These are phyloP conservation scores for Aaosphaeria pasadenensis DNA, from an alignment of 2,329 filamentous ascomycete genomes.

Conservation along the genomic window DNA sequence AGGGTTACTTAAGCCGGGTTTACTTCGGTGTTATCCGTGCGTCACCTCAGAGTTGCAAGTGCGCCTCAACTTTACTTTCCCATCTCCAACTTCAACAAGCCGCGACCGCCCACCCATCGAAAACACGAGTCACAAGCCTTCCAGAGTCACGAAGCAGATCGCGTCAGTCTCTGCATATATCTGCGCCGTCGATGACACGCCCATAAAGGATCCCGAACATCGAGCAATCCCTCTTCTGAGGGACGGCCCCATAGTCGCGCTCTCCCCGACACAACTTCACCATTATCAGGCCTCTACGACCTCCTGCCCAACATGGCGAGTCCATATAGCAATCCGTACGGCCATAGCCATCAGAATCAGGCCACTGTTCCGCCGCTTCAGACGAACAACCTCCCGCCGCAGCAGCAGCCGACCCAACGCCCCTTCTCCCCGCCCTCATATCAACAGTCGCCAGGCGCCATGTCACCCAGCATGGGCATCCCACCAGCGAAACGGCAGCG, in stretches of 20 bases:
- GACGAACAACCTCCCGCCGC: conserved; percentile 24
- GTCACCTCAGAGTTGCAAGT: no score
- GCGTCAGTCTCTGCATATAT: background rate
- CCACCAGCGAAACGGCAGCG: conserved; percentile 73
- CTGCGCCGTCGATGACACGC: conserved; percentile 17
- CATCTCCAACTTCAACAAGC: background rate
- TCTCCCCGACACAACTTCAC: background rate
- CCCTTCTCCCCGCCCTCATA: conserved; percentile 33
- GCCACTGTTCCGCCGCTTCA: conserved; percentile 31
- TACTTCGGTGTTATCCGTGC: no score
- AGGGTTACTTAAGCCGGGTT: no score
- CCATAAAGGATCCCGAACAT: conserved; percentile 10
- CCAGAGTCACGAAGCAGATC: background rate
- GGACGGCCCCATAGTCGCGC: conserved; percentile 7
- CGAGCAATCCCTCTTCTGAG: conserved; percentile 14
- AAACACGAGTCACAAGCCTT: background rate
- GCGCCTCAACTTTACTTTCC: background rate
- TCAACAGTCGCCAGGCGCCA: conserved; percentile 51
- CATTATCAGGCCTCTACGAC: background rate
- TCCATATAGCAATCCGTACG: conserved; percentile 11
- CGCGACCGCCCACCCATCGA: background rate
- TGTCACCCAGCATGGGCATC: conserved; percentile 43
- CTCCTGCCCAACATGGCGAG: conserved; percentile 25
- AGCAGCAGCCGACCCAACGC: conserved; percentile 25
- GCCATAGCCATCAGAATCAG: conserved; percentile 26